phyloP scores from a whole-genome alignment of 2,329 filamentous ascomycete species.

The Didymella pomorum region DNA sequence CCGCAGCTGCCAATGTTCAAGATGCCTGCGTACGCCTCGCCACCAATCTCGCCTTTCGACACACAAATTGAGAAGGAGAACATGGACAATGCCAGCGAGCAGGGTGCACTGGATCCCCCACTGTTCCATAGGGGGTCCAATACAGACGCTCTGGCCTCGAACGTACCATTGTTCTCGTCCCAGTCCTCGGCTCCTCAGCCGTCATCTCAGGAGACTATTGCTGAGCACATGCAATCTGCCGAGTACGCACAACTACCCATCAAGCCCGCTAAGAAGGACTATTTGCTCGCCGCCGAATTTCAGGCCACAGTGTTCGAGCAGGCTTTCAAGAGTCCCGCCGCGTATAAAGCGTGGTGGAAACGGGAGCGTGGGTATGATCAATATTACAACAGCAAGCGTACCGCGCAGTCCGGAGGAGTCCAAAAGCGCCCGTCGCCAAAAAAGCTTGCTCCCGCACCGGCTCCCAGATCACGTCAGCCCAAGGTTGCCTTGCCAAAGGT shows the following conservation, averaged over 20 bases:
- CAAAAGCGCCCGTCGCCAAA: slow-evolving; percentile 48
- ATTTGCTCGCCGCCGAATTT: slow-evolving; percentile 46
- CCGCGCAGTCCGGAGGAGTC: slow-evolving; percentile 51
- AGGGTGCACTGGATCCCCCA: slow-evolving; percentile 46
- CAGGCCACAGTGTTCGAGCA: slow-evolving; percentile 44
- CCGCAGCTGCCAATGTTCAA: slow-evolving; percentile 27
- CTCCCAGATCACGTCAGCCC: slow-evolving; percentile 39
- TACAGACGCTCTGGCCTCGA: slow-evolving; percentile 35
- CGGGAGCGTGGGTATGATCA: slow-evolving; percentile 62
- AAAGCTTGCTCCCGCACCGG: slow-evolving; percentile 50
- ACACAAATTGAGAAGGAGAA: slow-evolving; percentile 49
- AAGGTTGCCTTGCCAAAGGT: slow-evolving; percentile 47
- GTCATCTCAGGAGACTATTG: slow-evolving; percentile 39
- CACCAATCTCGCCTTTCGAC: slow-evolving; percentile 52
- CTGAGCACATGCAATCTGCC: slow-evolving; percentile 46
- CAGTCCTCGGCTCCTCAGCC: slow-evolving; percentile 13
- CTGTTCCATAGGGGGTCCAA: slow-evolving; percentile 41
- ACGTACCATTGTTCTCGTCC: slow-evolving; percentile 46
- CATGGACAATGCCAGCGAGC: slow-evolving; percentile 41
- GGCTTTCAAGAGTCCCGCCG: slow-evolving; percentile 51
- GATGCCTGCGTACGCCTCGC: slow-evolving; percentile 48
- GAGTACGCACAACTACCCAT: slow-evolving; percentile 39
- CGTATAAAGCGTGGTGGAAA: slow-evolving; percentile 40
- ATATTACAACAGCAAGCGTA: slow-evolving; percentile 42
- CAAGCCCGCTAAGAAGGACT: slow-evolving; percentile 50